A percentile compares a stretch with the other conserved stretches of the same genome.
These are phyloP conservation scores for Leccinellum luteum DNA, from an alignment of 768 basidiomycete genomes.

Conservation along the genomic window DNA sequence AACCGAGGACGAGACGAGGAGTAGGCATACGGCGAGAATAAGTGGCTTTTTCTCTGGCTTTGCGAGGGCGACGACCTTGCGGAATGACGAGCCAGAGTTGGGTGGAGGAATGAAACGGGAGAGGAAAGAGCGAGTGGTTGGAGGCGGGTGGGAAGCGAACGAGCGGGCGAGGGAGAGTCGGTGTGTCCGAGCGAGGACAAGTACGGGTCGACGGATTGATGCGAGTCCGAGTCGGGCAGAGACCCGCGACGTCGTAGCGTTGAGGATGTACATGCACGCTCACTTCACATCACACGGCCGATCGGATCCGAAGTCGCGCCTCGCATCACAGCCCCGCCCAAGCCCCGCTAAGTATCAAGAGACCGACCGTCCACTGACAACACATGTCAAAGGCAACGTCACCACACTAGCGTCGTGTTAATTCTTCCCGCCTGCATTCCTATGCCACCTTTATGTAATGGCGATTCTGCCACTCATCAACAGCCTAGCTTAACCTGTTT, in stretches of 20 bases:
- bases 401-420: too few species aligned
- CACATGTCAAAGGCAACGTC: too few species aligned
- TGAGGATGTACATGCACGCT: not conserved
- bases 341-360: too few species aligned
- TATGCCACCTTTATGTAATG: too few species aligned
- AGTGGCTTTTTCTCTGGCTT: slow-evolving; percentile 80
- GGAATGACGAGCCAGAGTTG: slow-evolving; percentile 58
- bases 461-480: too few species aligned
- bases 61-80: slow-evolving; percentile 75
- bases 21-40: slow-evolving; percentile 68
- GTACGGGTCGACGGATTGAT: not conserved
- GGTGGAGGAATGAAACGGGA: slow-evolving; percentile 32
- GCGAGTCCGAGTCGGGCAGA: not conserved
- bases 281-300: not conserved
- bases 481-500: too few species aligned
- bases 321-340: too few species aligned
- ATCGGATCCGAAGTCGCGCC: too few species aligned
- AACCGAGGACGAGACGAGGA: slow-evolving; percentile 85
- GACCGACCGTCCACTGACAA: too few species aligned
- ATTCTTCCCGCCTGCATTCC: too few species aligned
- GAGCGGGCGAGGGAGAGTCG: slow-evolving; percentile 5
- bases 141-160: slow-evolving; percentile 8
- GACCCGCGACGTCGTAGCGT: not conserved
- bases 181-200: not conserved
- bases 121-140: slow-evolving; percentile 14